Base-by-base conservation (phyloP, 2,329 filamentous ascomycete species). In the Lachnellula subtilissima region DNA sequence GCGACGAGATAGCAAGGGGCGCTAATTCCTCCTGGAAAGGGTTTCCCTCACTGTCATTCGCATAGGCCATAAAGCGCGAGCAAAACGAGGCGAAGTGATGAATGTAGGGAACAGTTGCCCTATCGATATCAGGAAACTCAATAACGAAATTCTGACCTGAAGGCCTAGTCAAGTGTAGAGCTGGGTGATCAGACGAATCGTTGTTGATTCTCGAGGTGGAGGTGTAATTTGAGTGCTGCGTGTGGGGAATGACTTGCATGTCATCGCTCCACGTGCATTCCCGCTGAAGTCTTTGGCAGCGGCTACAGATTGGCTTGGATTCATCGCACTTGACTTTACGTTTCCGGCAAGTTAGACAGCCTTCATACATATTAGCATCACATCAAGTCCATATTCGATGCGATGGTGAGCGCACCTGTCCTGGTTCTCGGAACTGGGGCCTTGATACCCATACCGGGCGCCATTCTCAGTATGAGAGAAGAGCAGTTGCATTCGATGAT, bases 311-410 rank as follows among this genome's bases (percentile, higher is more conserved):
- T 15, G 84, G 84, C 63, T 86, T 87, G 17, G 79, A 77, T 69
- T 87, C 85, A 64, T 88, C 84, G 62, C 85, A 88, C 72, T 88
- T 87, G 76, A 87, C 87, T 75, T 87, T 87, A 53, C 84, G 76
- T 68, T 83, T 85, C 50, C 85, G 78, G 66, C 84, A 87, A 9
- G 84, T 87, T 54, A 86, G 80, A 62, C 82, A 87, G 3, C 84
- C 85, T 19, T 83, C 85, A 70, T 22, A 47, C 1, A 25, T 11
- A 14, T 37, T 39, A 7, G 22, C 42, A 43, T n/a, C 35, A 35
- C 36, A 25, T 49, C 19, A 36, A n/a, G 19, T 22, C 22, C 14
- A 35, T n/a, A 22, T 46, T 11, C 23, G 39, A 22, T 5, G 15
- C n/a, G n/a, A 17, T 15, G 25, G 28, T 40, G 15, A 6, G 40